Evolutionary conservation across 208 protist genomes (phyloP).

Genomic region (Trypanosoma grayi): DNA sequence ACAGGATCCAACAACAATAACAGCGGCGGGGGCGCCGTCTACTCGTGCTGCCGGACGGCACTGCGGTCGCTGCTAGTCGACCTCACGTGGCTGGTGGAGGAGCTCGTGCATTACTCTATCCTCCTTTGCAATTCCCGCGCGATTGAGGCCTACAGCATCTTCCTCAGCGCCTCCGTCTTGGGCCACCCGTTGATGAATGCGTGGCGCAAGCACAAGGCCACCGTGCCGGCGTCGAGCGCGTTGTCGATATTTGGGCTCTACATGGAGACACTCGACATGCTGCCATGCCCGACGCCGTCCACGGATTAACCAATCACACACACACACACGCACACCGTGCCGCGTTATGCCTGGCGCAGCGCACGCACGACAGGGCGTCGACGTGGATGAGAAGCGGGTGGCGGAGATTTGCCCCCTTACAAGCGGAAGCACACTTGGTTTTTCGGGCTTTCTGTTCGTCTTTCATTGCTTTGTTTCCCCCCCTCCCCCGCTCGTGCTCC

Average conservation of each 20-base stretch:
- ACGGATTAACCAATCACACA: constrained; percentile 12
- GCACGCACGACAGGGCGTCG: too few species aligned
- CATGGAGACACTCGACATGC: constrained; percentile 37
- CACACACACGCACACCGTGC: not conserved
- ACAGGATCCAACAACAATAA: not conserved
- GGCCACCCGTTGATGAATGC: constrained; percentile 68
- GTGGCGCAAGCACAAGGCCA: constrained; percentile 45
- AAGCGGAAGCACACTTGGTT: too few species aligned
- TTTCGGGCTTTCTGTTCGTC: too few species aligned
- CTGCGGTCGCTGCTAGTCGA: constrained; percentile 69
- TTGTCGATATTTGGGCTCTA: constrained; percentile 44
- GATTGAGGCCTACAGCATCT: constrained; percentile 74
- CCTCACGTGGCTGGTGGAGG: constrained; percentile 81
- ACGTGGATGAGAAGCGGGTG: too few species aligned
- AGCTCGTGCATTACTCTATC: constrained; percentile 78
- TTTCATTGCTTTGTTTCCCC: too few species aligned
- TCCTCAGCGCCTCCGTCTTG: constrained; percentile 56
- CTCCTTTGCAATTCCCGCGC: constrained; percentile 71
- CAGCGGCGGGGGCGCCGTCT: not conserved
- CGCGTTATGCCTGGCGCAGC: not conserved
- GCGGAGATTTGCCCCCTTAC: too few species aligned
- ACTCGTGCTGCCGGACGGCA: constrained; percentile 3
- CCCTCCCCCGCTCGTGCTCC: too few species aligned
- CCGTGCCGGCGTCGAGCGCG: constrained; percentile 21
- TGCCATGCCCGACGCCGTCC: constrained; percentile 42